phyloP scores from a whole-genome alignment of 495 filamentous ascomycete species.

The Aspergillus biplanus region DNA sequence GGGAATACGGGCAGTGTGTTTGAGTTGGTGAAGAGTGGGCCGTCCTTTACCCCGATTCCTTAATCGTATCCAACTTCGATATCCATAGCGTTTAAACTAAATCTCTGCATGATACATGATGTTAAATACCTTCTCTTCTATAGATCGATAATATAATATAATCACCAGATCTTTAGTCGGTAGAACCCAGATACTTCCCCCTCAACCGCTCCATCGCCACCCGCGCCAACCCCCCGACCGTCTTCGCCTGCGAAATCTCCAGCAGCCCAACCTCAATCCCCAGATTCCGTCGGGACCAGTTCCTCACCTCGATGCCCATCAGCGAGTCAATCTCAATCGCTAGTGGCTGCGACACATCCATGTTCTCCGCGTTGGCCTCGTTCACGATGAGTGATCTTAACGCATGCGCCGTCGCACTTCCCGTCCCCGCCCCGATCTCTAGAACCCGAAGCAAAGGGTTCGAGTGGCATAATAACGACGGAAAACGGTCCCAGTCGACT shows the following conservation, averaged over 20 bases:
- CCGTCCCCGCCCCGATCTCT: no score
- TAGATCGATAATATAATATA: no score
- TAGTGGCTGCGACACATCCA: not conserved
- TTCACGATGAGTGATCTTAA: no score
- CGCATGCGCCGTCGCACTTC: no score
- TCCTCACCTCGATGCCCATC: conserved; percentile 6
- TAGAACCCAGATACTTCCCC: not conserved
- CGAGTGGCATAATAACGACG: no score
- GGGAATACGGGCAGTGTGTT: not conserved
- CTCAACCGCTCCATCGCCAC: not conserved
- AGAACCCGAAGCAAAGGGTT: no score
- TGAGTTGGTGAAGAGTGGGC: not conserved
- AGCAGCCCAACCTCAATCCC: not conserved
- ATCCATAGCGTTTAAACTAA: no score
- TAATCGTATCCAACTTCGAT: no score
- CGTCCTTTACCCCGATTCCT: not conserved
- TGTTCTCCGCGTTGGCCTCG: conserved; percentile 3
- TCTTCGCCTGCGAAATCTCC: conserved; percentile 4
- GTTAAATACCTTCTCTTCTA: no score
- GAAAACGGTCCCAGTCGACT: no score
- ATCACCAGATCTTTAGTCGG: no score
- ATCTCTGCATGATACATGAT: no score
- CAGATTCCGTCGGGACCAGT: conserved; percentile 4
- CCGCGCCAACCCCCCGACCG: not conserved
- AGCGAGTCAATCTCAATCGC: conserved; percentile 12